A percentile compares a stretch with the other conserved stretches of the same genome.
phyloP scores from a whole-genome alignment of 768 basidiomycete species.

The Rhodotorula paludigena region DNA sequence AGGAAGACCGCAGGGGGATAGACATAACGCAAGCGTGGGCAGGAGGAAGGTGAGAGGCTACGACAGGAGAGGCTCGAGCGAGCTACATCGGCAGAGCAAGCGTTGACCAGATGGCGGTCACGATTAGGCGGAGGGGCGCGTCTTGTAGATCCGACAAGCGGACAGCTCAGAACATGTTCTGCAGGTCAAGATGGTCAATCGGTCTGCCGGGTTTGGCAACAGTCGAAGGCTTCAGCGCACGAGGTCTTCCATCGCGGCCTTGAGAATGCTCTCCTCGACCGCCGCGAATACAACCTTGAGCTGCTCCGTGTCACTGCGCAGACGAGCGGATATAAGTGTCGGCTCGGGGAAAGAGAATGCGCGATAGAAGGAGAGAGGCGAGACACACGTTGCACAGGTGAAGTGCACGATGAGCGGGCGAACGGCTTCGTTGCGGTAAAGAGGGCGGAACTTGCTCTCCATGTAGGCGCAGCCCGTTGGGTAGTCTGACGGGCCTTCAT shows the following conservation, averaged over 20 bases:
- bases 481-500: conserved; percentile 71
- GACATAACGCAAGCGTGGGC: too few species aligned
- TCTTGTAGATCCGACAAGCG: too few species aligned
- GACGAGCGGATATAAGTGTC: background rate
- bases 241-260: conserved; percentile 36
- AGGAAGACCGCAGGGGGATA: too few species aligned
- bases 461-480: conserved; percentile 80
- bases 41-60: background rate
- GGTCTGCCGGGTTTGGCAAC: too few species aligned
- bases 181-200: too few species aligned
- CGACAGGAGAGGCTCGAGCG: too few species aligned
- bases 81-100: too few species aligned
- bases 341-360: background rate
- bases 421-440: conserved; percentile 71
- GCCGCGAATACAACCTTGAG: conserved; percentile 45
- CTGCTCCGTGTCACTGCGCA: conserved; percentile 40
- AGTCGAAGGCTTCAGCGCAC: background rate
- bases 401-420: conserved; percentile 35
- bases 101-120: too few species aligned
- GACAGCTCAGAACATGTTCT: background rate
- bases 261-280: conserved; percentile 45
- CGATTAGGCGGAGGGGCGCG: too few species aligned
- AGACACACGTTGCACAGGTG: conserved; percentile 37
- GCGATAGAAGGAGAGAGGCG: background rate
- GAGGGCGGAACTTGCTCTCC: conserved; percentile 72